phyloP scores from a whole-genome alignment of 179 eudicot genomes.

The Corrigiola litoralis region DNA sequence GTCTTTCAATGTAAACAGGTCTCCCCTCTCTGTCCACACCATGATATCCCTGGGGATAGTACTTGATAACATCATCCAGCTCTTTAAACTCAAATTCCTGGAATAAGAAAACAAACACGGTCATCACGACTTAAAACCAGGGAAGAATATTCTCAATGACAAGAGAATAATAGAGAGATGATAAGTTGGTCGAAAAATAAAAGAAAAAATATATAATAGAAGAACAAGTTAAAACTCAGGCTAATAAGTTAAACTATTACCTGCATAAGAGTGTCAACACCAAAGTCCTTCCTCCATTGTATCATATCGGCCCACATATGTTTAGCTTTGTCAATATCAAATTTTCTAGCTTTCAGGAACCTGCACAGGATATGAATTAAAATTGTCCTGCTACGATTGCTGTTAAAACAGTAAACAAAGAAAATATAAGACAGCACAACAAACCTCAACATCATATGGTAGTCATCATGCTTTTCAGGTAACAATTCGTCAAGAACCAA shows the following conservation, averaged over 20 bases:
- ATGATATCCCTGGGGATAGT: constrained; percentile 94
- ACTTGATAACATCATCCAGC: constrained; percentile 70
- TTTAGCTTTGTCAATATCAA: constrained; percentile 87
- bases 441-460: constrained; percentile 87
- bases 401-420: background rate
- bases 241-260: constrained; percentile 43
- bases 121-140: background rate
- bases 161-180: background rate
- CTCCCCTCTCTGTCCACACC: constrained; percentile 95
- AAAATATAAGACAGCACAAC: background rate
- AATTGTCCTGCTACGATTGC: background rate
- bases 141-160: background rate
- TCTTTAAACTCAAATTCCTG: constrained; percentile 95
- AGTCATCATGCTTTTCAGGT: constrained; percentile 65
- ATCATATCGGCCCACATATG: constrained; percentile 98
- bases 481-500: constrained; percentile 65
- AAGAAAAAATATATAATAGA: background rate
- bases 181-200: background rate
- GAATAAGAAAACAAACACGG: constrained; percentile 7
- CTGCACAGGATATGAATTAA: constrained; percentile 30
- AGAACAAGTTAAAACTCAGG: background rate
- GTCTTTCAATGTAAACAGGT: constrained; percentile 84
- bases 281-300: constrained; percentile 95
- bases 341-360: constrained; percentile 94
- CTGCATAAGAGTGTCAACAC: constrained; percentile 68